A percentile compares a stretch with the other conserved stretches of the same genome.
Evolutionary conservation across 2,329 filamentous ascomycete species (phyloP).

Genomic region (Didymella segeticola): DNA sequence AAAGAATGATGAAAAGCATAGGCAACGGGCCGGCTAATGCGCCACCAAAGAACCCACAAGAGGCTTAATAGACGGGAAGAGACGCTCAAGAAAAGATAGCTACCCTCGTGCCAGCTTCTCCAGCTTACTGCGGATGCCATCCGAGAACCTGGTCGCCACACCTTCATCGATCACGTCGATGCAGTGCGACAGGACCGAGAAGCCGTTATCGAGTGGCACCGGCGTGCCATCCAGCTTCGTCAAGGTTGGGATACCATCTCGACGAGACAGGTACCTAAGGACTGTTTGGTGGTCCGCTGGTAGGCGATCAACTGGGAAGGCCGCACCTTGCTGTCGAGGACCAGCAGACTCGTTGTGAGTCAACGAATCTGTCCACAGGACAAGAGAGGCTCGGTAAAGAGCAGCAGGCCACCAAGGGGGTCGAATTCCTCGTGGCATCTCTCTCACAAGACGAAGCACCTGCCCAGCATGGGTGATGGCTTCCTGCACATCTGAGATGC

Average conservation of each 20-base stretch:
- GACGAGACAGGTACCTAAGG: constrained; percentile 59
- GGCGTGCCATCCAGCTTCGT: constrained; percentile 58
- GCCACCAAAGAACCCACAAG: constrained; percentile 1
- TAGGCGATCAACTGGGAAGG: constrained; percentile 60
- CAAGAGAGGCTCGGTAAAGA: constrained; percentile 65
- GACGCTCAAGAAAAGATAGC: neutral
- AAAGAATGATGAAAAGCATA: constrained; percentile 4
- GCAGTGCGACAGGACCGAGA: constrained; percentile 59
- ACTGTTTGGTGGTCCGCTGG: constrained; percentile 60
- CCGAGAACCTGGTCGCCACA: constrained; percentile 59
- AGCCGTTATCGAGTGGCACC: constrained; percentile 56
- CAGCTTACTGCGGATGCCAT: constrained; percentile 62
- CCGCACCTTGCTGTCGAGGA: constrained; percentile 46
- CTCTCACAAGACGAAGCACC: constrained; percentile 65
- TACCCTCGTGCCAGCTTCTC: constrained; percentile 52
- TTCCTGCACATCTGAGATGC: constrained; percentile 69
- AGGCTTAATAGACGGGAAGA: constrained; percentile 7
- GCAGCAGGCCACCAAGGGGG: constrained; percentile 76
- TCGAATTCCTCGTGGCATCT: constrained; percentile 65
- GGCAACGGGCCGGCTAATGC: constrained; percentile 14
- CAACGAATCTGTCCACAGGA: constrained; percentile 60
- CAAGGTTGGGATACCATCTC: constrained; percentile 60
- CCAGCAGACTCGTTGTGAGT: constrained; percentile 56
- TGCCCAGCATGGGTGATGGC: constrained; percentile 73
- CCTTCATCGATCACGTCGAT: constrained; percentile 62